Evolutionary conservation across 257 asterid species (phyloP).

Genomic region (Scutellaria galericulata): DNA sequence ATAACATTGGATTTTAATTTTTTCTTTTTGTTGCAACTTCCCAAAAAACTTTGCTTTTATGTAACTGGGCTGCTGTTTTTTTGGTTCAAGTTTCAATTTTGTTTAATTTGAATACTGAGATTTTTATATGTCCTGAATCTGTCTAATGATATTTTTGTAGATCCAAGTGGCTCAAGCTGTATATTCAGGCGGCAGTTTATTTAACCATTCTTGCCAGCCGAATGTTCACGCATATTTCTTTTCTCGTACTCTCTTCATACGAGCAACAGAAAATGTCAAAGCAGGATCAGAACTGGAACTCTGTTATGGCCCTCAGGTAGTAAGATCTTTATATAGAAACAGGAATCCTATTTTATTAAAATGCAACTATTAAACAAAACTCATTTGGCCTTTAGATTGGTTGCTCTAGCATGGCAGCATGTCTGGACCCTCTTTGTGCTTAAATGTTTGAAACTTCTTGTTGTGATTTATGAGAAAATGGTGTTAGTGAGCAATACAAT

Average conservation of each 20-base stretch:
- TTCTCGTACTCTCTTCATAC: conserved; percentile 80
- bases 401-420: conserved; percentile 1
- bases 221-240: conserved; percentile 79
- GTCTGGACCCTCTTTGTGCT: neutral
- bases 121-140: conserved; percentile 32
- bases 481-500: conserved; percentile 5
- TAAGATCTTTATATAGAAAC: conserved; percentile 41
- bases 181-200: conserved; percentile 76
- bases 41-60: conserved; percentile 8
- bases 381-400: conserved; percentile 28
- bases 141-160: conserved; percentile 46
- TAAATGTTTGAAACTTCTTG: neutral
- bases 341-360: neutral
- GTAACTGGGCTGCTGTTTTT: neutral
- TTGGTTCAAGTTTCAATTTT: conserved; percentile 20
- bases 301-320: conserved; percentile 89
- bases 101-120: conserved; percentile 23
- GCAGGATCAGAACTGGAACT: conserved; percentile 78
- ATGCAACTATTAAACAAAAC: conserved; percentile 18
- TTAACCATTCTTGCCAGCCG: conserved; percentile 95
- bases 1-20: conserved; percentile 6
- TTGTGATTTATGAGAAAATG: conserved; percentile 21
- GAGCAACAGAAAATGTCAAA: conserved; percentile 68
- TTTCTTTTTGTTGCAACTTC: conserved; percentile 16
- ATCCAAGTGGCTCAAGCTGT: conserved; percentile 94